Evolutionary conservation across 192 early-diverging fungal genomes (phyloP), one percentile per base, ranked within the genome.

Genomic region (Backusella mclennaniae): DNA sequence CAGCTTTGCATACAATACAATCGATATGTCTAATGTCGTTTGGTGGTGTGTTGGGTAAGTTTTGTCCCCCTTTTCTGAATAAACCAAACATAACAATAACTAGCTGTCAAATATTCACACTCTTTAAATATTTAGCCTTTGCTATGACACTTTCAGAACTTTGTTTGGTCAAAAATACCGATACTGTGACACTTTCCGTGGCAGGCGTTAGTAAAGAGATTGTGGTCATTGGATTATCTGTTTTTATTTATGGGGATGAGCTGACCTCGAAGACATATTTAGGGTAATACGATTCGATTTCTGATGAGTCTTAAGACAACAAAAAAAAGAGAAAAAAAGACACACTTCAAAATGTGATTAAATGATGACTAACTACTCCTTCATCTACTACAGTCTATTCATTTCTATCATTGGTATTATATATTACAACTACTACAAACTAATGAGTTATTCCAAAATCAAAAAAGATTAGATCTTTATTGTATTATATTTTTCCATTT

Each of bases 151-250:
- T 92, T 7, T 81, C 87, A 14, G 95, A 96, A 77, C 94, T 92
- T 76, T 84, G 88, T 49, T 76, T 95, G 63, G 94, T 95, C 73
- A 88, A 91, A 53, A 83, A 77, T 35, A 94, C 93, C 3, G 88
- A 86, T 7, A 92, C 93, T 1, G 90, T 96, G 8, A 93, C 93
- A 4, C 85, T 96, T 35, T 92, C 91, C 23, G 89, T 95, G 1
- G 90, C 90, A 9, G 93, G 93, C 4, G 92, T 90, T 35, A 85
- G 86, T 69, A 91, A 90, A 84, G 93, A 96, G 79, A 87, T 95
- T 76, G 79, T 95, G 8, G 89, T 94, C 7, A 90, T 96, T 69
- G 80, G 84, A 9, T 80, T 90, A n/a, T 91, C 91, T 12, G 81
- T 85, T 35, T 31, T 92, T 21, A 87, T 96, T 39, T 93, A 93